phyloP scores from a whole-genome alignment of 2,329 filamentous ascomycete genomes.

The Colletotrichum tofieldiae region DNA sequence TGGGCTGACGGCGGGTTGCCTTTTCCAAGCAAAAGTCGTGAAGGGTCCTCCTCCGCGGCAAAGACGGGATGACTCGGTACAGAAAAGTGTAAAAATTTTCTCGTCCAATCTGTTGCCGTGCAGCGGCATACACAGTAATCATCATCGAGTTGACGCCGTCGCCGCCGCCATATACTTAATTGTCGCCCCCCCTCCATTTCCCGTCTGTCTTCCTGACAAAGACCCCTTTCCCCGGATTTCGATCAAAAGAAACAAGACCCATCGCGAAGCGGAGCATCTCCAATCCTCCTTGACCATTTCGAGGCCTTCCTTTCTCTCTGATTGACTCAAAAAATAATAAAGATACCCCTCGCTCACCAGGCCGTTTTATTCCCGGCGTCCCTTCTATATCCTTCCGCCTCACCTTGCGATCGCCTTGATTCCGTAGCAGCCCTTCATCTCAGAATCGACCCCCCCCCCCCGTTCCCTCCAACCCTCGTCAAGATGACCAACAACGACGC shows the following conservation, averaged over 20 bases:
- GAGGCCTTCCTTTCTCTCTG: constrained; percentile 22
- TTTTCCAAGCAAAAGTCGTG: neutral
- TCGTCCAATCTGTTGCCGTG: constrained; percentile 17
- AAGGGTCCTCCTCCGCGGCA: constrained; percentile 11
- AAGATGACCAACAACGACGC: constrained; percentile 37
- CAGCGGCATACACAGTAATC: neutral
- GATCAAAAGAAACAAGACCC: constrained; percentile 17
- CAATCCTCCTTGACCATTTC: constrained; percentile 9
- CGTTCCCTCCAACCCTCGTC: neutral
- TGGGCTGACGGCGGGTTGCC: constrained; percentile 13
- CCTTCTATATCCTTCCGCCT: neutral
- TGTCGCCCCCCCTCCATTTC: neutral
- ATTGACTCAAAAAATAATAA: constrained; percentile 31
- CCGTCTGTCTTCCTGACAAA: neutral
- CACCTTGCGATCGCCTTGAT: neutral
- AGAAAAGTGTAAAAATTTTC: constrained; percentile 30
- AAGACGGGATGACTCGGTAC: constrained; percentile 41
- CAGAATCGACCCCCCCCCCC: neutral
- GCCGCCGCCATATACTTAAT: constrained; percentile 29
- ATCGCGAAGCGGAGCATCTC: constrained; percentile 37
- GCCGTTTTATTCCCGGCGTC: constrained; percentile 36
- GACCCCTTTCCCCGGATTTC: constrained; percentile 31
- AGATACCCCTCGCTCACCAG: constrained; percentile 13
- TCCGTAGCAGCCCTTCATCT: too few species aligned
- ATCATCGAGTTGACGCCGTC: constrained; percentile 19